Evolutionary conservation across 2,329 filamentous ascomycete species (phyloP).

Genomic region (Magnaporthales sp.): DNA sequence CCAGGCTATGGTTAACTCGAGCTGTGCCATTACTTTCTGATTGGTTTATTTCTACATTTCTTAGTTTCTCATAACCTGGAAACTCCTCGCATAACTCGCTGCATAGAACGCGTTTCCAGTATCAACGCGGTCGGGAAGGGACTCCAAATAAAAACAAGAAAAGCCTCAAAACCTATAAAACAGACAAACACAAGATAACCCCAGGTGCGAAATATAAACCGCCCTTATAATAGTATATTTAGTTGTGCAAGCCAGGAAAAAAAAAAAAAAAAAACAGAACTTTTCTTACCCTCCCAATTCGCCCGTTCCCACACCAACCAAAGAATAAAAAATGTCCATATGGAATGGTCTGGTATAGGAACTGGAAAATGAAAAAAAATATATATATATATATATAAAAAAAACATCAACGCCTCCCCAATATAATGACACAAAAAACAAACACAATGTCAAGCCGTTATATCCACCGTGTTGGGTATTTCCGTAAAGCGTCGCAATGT

Average conservation of each 20-base stretch:
- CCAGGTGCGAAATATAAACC: neutral
- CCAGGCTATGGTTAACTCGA: neutral
- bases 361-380: neutral
- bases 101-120: neutral
- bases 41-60: neutral
- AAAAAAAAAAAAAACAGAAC: slow-evolving; percentile 6
- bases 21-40: neutral
- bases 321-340: neutral
- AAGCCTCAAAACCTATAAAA: neutral
- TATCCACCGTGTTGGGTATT: slow-evolving; percentile 7
- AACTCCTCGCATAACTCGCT: neutral
- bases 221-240: slow-evolving; percentile 1
- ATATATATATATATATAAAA: neutral
- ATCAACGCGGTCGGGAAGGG: neutral
- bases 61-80: neutral
- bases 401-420: neutral
- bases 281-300: neutral
- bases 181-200: neutral
- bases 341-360: neutral
- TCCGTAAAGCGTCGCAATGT: slow-evolving; percentile 5
- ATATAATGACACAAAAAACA: neutral
- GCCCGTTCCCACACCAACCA: neutral
- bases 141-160: neutral
- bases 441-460: slow-evolving; percentile 1
- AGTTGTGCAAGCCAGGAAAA: neutral